phyloP scores from a whole-genome alignment of 192 early-diverging fungal species.

The Coemansia sp. region DNA sequence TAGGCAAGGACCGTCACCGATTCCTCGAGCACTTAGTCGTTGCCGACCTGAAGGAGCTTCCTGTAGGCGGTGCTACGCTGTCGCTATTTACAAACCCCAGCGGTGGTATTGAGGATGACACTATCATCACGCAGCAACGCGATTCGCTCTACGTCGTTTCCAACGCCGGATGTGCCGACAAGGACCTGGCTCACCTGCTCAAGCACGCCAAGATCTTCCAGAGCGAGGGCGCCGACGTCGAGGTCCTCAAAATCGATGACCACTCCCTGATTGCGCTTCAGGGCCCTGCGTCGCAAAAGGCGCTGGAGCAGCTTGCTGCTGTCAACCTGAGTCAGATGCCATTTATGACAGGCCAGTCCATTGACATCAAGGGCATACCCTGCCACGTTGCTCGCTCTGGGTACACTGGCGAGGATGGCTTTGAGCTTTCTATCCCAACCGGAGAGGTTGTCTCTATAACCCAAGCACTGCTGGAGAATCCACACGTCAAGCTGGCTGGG shows the following conservation, averaged over 20 bases:
- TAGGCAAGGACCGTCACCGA: slow-evolving; percentile 80
- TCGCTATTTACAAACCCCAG: slow-evolving; percentile 95
- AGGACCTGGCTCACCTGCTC: slow-evolving; percentile 91
- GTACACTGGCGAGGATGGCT: slow-evolving; percentile 99
- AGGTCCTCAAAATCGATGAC: slow-evolving; percentile 83
- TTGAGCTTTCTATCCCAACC: slow-evolving; percentile 93
- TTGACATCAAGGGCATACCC: slow-evolving; percentile 74
- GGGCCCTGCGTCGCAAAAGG: slow-evolving; percentile 80
- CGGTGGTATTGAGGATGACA: slow-evolving; percentile 98
- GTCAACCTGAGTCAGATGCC: slow-evolving; percentile 67
- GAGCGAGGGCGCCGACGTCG: slow-evolving; percentile 86
- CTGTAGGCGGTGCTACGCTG: slow-evolving; percentile 76
- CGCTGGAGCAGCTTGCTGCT: slow-evolving; percentile 61
- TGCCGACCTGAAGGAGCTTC: slow-evolving; percentile 80
- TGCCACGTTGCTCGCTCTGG: slow-evolving; percentile 93
- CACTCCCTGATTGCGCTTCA: slow-evolving; percentile 90
- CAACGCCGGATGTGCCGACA: slow-evolving; percentile 96
- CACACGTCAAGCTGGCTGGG: slow-evolving; percentile 88
- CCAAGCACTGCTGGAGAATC: slow-evolving; percentile 63
- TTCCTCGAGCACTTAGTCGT: slow-evolving; percentile 91
- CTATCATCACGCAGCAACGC: slow-evolving; percentile 87
- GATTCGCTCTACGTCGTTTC: slow-evolving; percentile 88
- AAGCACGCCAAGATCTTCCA: slow-evolving; percentile 75
- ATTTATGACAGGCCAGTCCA: slow-evolving; percentile 83
- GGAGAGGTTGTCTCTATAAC: slow-evolving; percentile 67